Conservation (phyloP, 257 asterid genomes). For the Lycium barbarum region DNA sequence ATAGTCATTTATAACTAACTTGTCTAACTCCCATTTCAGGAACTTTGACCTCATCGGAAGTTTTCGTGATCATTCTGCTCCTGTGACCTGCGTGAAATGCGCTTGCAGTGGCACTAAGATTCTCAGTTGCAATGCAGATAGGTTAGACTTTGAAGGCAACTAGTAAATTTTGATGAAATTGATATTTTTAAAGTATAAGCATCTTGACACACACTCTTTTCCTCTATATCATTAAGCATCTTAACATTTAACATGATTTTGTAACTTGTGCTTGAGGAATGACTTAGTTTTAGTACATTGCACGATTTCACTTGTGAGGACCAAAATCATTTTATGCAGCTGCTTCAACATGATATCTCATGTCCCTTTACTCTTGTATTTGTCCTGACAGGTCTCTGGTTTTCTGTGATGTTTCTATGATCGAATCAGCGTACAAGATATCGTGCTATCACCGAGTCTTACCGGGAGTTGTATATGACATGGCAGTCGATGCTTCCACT, state of each 20-base stretch:
- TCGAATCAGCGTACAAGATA: constrained; percentile 50
- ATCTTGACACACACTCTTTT: constrained; percentile 19
- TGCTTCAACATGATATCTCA: constrained; percentile 31
- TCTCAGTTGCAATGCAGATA: constrained; percentile 61
- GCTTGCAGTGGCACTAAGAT: constrained; percentile 55
- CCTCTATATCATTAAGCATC: constrained; percentile 11
- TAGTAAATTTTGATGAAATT: background rate
- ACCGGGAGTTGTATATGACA: constrained; percentile 52
- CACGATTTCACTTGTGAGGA: constrained; percentile 2
- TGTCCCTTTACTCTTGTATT: constrained; percentile 29
- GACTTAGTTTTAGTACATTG: background rate
- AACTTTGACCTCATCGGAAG: constrained; percentile 60
- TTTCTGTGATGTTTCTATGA: constrained; percentile 55
- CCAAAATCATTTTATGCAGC: constrained; percentile 21
- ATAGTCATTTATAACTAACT: constrained; percentile 23
- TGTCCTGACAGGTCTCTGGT: constrained; percentile 56
- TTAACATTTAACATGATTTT: constrained; percentile 16
- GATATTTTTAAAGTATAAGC: background rate
- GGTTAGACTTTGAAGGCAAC: constrained; percentile 47
- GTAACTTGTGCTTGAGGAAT: constrained; percentile 20
- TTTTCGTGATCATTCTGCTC: constrained; percentile 59
- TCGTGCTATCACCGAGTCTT: constrained; percentile 47
- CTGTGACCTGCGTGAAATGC: constrained; percentile 59
- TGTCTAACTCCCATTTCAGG: constrained; percentile 43
- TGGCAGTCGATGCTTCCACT: constrained; percentile 51